A percentile compares a stretch with the other conserved stretches of the same genome.
These are phyloP conservation scores for Skeletonema grethae DNA, from an alignment of 108 stramenopile species.

Conservation along the genomic window DNA sequence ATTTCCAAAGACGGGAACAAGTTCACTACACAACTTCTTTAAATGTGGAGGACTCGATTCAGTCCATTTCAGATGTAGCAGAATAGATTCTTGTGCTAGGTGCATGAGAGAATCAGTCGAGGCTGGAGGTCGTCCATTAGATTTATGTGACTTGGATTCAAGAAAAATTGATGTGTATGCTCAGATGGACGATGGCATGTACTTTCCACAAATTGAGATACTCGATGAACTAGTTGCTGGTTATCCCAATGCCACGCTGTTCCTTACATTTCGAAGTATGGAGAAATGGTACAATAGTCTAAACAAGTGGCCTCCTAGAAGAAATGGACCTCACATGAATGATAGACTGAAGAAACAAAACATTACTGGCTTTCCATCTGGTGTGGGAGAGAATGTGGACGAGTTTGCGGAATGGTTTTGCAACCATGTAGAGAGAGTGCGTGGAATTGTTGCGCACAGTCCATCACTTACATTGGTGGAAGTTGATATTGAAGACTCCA, in stretches of 20 bases:
- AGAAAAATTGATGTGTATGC: conserved; percentile 19
- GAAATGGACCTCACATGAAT: background rate
- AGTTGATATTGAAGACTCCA: conserved; percentile 17
- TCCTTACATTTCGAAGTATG: conserved; percentile 33
- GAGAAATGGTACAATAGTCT: conserved; percentile 27
- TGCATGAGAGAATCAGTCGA: conserved; percentile 22
- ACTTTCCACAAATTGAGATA: conserved; percentile 40
- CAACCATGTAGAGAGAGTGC: conserved; percentile 18
- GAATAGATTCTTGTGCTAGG: conserved; percentile 15
- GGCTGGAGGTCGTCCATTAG: conserved; percentile 21
- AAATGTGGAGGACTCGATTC: conserved; percentile 24
- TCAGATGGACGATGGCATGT: conserved; percentile 31
- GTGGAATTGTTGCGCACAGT: conserved; percentile 15
- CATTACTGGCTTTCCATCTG: conserved; percentile 25
- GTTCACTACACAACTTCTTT: conserved; percentile 22
- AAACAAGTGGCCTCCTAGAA: conserved; percentile 21
- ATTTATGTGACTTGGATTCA: conserved; percentile 1
- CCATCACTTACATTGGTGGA: conserved; percentile 35
- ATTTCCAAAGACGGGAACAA: conserved; percentile 36
- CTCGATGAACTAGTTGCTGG: conserved; percentile 25
- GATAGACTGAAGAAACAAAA: conserved; percentile 11
- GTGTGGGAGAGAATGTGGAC: conserved; percentile 15
- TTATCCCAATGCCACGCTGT: conserved; percentile 37
- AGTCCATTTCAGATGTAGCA: conserved; percentile 31
- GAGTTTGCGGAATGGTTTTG: conserved; percentile 28